Conservation (phyloP, 2,329 filamentous ascomycete species). For the Fusarium sp. region DNA sequence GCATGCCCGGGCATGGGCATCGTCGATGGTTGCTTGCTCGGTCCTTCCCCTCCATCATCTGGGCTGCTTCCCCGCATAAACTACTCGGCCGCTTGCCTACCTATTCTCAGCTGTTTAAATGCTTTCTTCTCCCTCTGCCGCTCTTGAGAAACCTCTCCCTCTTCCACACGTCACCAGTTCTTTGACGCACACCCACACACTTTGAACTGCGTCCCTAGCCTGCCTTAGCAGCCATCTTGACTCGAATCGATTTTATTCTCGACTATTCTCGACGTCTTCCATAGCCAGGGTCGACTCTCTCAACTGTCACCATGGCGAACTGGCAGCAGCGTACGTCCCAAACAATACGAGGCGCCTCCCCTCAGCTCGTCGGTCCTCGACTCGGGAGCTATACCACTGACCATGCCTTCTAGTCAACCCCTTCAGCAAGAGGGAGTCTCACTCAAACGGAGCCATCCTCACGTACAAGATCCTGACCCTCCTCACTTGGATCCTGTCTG, state of each 20-base stretch:
- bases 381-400: conserved; percentile 15
- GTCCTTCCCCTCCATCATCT: conserved; percentile 18
- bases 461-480: conserved; percentile 79
- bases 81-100: conserved; percentile 4
- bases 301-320: conserved; percentile 42
- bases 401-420: conserved; percentile 68
- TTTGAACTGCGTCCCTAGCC: not conserved
- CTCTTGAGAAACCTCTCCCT: conserved; percentile 5
- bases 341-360: not conserved
- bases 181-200: conserved; percentile 11
- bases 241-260: conserved; percentile 2
- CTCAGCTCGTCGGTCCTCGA: not conserved
- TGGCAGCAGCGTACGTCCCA: conserved; percentile 43
- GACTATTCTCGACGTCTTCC: conserved; percentile 5
- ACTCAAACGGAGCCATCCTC: conserved; percentile 66
- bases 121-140: conserved; percentile 28
- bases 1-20: conserved; percentile 2
- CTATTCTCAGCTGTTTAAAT: conserved; percentile 37
- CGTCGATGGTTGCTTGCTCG: conserved; percentile 25
- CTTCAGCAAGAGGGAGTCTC: conserved; percentile 73
- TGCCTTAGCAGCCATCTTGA: not conserved
- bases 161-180: conserved; percentile 14
- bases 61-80: conserved; percentile 36
- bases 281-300: not conserved
- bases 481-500: conserved; percentile 75